These are phyloP conservation scores for Thermomyces lanuginosus DNA, from an alignment of 2,329 filamentous ascomycete species.

Conservation along the genomic window DNA sequence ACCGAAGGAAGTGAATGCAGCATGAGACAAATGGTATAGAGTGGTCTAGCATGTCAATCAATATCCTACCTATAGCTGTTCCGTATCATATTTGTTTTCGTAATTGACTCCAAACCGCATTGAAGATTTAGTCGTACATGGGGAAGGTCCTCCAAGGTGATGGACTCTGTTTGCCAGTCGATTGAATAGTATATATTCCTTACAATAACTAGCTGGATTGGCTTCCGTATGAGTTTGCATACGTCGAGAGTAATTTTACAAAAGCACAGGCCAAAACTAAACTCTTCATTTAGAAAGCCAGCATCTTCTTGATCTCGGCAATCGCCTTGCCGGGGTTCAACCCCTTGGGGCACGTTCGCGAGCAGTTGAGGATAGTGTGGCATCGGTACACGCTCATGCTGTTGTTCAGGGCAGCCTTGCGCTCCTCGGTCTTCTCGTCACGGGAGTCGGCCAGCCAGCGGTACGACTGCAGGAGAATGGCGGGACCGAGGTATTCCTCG, in stretches of 20 bases:
- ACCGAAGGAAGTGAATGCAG: no score
- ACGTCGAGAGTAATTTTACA: slow-evolving; percentile 10
- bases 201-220: no score
- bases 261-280: no score
- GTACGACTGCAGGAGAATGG: slow-evolving; percentile 93
- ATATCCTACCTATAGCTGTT: no score
- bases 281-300: slow-evolving; percentile 47
- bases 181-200: no score
- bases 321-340: slow-evolving; percentile 90
- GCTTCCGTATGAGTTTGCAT: slow-evolving; percentile 1
- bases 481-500: slow-evolving; percentile 94
- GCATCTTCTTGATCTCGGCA: slow-evolving; percentile 95
- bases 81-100: no score
- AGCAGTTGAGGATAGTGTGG: slow-evolving; percentile 99
- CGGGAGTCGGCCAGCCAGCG: slow-evolving; percentile 91
- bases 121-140: no score
- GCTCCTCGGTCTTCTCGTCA: slow-evolving; percentile 75
- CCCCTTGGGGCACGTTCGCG: slow-evolving; percentile 93
- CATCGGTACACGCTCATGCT: slow-evolving; percentile 98
- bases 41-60: no score
- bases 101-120: no score
- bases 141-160: no score
- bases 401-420: slow-evolving; percentile 87
- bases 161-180: no score
- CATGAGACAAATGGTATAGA: no score